These are phyloP conservation scores for Clarkia xantiana DNA, from an alignment of 345 rosid species.

Conservation along the genomic window DNA sequence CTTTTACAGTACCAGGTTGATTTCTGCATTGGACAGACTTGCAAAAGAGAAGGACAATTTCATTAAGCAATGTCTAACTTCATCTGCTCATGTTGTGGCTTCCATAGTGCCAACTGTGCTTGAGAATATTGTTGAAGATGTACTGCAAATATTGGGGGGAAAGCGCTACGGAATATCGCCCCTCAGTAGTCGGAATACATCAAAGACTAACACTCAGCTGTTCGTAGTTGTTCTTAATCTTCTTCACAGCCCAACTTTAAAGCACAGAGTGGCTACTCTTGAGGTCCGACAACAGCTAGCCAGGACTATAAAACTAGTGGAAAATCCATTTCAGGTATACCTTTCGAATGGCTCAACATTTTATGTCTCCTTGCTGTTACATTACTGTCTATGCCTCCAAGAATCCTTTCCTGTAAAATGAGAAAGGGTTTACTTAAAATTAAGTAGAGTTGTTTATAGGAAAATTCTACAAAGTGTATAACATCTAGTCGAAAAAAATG, in stretches of 20 bases:
- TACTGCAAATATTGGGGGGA: slow-evolving; percentile 77
- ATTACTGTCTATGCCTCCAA: too few species aligned
- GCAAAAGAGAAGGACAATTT: slow-evolving; percentile 81
- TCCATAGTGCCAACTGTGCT: slow-evolving; percentile 58
- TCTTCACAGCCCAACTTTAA: slow-evolving; percentile 70
- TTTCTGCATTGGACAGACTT: slow-evolving; percentile 70
- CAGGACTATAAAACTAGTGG: slow-evolving; percentile 61
- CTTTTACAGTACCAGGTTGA: slow-evolving; percentile 61
- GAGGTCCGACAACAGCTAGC: slow-evolving; percentile 71
- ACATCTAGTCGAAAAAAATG: too few species aligned
- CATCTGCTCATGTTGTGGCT: slow-evolving; percentile 53
- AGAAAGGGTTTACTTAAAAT: too few species aligned
- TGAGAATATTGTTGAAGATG: slow-evolving; percentile 58
- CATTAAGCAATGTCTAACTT: slow-evolving; percentile 58
- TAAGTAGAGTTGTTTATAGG: too few species aligned
- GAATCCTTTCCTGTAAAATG: too few species aligned
- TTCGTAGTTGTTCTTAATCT: slow-evolving; percentile 87
- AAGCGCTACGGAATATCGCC: slow-evolving; percentile 63
- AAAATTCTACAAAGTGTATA: too few species aligned
- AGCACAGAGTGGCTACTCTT: slow-evolving; percentile 49
- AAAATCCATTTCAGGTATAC: slow-evolving; percentile 75
- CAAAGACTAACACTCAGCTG: slow-evolving; percentile 52
- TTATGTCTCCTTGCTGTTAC: too few species aligned
- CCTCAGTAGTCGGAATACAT: slow-evolving; percentile 42
- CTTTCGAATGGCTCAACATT: slow-evolving; percentile 6